Evolutionary conservation across 805 yeast species (phyloP).

Genomic region (Kodamaea hsintzibuensis): DNA sequence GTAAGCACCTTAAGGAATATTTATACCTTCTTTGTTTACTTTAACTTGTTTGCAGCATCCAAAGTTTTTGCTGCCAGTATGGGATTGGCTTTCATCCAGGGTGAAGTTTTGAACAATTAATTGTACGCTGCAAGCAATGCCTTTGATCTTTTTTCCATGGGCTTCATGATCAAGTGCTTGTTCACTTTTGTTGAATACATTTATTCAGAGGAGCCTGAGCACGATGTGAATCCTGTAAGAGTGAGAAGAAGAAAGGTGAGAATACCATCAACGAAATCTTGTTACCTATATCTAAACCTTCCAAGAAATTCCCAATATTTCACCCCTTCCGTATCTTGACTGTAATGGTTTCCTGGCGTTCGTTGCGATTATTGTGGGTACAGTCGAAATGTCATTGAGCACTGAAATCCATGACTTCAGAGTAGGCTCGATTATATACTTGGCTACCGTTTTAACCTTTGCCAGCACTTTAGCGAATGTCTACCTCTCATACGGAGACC

Average conservation of each 20-base stretch:
- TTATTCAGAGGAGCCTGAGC: neutral
- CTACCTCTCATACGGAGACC: neutral
- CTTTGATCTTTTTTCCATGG: neutral
- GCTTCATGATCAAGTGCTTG: neutral
- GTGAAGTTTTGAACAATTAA: neutral
- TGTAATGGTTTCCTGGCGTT: neutral
- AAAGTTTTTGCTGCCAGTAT: neutral
- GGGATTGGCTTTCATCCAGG: neutral
- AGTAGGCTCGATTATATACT: neutral
- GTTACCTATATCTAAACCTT: too few species aligned
- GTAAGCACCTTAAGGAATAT: neutral
- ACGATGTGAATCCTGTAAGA: too few species aligned
- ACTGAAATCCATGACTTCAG: neutral
- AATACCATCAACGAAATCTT: too few species aligned
- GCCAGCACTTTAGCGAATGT: neutral
- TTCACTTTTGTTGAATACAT: neutral
- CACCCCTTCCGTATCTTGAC: neutral
- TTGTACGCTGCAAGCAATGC: neutral
- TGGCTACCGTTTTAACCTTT: neutral
- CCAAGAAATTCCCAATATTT: neutral
- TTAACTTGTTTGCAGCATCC: neutral
- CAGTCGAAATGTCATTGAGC: neutral
- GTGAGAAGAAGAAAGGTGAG: neutral
- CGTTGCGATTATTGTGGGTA: neutral
- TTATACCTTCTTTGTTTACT: neutral